Percentiles rank a stretch among this genome's conserved stretches.
phyloP scores from a whole-genome alignment of 768 basidiomycete species.

The Suillus lakei region DNA sequence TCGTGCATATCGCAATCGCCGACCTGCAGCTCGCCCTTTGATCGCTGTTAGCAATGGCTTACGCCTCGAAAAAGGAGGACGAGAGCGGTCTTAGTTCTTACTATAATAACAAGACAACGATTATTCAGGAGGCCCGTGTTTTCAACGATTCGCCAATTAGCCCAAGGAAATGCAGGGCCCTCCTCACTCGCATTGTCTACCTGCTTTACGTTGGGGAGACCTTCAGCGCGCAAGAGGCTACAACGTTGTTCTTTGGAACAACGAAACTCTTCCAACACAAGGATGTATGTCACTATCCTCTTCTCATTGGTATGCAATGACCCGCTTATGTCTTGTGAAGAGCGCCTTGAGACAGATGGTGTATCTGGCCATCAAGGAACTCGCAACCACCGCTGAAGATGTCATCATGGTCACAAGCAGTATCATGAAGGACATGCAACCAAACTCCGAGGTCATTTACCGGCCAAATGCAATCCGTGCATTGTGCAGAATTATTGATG shows the following conservation, averaged over 20 bases:
- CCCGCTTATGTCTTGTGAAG: constrained; percentile 45
- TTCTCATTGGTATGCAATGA: neutral
- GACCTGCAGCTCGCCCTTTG: constrained; percentile 18
- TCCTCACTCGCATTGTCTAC: constrained; percentile 96
- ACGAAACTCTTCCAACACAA: constrained; percentile 99
- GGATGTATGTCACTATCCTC: constrained; percentile 69
- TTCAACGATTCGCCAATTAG: constrained; percentile 99
- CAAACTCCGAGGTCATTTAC: constrained; percentile 98
- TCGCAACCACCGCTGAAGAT: constrained; percentile 94
- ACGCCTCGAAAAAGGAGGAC: constrained; percentile 95
- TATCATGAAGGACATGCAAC: constrained; percentile 99
- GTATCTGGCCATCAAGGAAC: constrained; percentile 97
- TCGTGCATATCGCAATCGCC: constrained; percentile 19
- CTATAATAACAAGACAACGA: constrained; percentile 97
- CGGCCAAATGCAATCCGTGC: constrained; percentile 97
- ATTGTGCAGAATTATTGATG: constrained; percentile 95
- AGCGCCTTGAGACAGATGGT: constrained; percentile 96
- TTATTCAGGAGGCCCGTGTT: constrained; percentile 96
- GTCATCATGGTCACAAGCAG: constrained; percentile 99
- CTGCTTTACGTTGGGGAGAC: constrained; percentile 96
- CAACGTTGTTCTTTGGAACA: constrained; percentile 97
- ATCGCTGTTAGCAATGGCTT: constrained; percentile 64
- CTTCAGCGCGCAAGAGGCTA: constrained; percentile 94
- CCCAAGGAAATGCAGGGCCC: constrained; percentile 93
- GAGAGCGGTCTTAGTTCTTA: constrained; percentile 91